Evolutionary conservation across 495 filamentous ascomycete species (phyloP).

Genomic region (Aspergillus mulundensis): DNA sequence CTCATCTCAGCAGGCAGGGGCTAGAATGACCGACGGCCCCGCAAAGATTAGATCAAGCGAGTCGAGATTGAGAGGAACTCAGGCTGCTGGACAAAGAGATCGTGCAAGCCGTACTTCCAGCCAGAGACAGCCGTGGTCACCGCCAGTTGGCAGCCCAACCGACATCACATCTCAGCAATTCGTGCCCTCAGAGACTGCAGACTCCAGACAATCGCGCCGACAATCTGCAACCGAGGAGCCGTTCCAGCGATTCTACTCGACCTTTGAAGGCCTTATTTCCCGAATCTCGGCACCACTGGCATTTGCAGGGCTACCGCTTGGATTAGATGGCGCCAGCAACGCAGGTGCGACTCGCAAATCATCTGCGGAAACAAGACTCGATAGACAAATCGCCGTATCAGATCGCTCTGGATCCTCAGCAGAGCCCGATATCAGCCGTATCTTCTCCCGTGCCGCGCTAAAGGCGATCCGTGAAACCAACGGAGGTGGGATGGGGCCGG

Average conservation of each 20-base stretch:
- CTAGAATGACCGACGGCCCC: constrained; percentile 59
- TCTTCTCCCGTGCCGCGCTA: constrained; percentile 78
- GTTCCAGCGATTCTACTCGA: constrained; percentile 86
- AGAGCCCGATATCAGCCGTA: constrained; percentile 69
- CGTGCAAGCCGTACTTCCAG: constrained; percentile 22
- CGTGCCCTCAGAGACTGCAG: constrained; percentile 23
- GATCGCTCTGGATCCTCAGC: constrained; percentile 29
- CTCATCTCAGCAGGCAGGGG: constrained; percentile 70
- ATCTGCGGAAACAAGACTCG: constrained; percentile 35
- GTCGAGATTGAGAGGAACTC: constrained; percentile 26
- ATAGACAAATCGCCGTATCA: constrained; percentile 35
- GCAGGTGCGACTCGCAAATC: constrained; percentile 34
- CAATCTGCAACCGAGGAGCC: constrained; percentile 58
- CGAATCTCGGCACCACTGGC: constrained; percentile 83
- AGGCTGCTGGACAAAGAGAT: constrained; percentile 20
- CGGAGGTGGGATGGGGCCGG: constrained; percentile 32
- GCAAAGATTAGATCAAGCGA: constrained; percentile 43
- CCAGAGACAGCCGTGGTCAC: constrained; percentile 35
- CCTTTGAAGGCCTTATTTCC: constrained; percentile 78
- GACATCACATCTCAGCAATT: constrained; percentile 36
- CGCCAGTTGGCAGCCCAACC: constrained; percentile 30
- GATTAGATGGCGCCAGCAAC: constrained; percentile 47
- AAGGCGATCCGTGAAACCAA: constrained; percentile 58
- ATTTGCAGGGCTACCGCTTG: constrained; percentile 84
- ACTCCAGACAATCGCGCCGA: constrained; percentile 13